phyloP scores from a whole-genome alignment of 495 filamentous ascomycete species.

The Beverwykella pulmonaria region DNA sequence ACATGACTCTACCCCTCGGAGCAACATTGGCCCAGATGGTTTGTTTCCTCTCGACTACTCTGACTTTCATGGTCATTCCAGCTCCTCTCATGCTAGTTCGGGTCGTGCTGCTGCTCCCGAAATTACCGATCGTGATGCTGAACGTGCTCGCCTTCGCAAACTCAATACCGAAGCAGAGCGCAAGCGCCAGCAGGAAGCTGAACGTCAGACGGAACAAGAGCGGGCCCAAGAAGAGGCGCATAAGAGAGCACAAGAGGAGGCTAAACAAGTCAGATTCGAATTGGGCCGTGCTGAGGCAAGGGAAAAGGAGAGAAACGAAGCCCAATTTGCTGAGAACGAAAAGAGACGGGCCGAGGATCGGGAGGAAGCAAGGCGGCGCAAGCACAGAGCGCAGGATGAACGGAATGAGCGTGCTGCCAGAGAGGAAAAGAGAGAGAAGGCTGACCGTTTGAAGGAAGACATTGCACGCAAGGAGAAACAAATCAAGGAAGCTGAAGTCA shows the following conservation, averaged over 20 bases:
- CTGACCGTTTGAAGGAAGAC: slow-evolving; percentile 5
- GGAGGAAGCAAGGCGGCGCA: slow-evolving; percentile 20
- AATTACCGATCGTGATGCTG: slow-evolving; percentile 23
- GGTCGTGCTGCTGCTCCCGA: slow-evolving; percentile 20
- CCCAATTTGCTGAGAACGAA: slow-evolving; percentile 26
- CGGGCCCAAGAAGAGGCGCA: neutral
- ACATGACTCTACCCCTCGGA: neutral
- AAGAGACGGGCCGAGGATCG: slow-evolving; percentile 30
- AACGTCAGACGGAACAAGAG: slow-evolving; percentile 7
- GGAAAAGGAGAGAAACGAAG: slow-evolving; percentile 19
- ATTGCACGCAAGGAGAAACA: neutral
- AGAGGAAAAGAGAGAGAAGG: slow-evolving; percentile 1
- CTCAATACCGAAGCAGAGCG: slow-evolving; percentile 8
- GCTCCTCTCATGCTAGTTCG: slow-evolving; percentile 23
- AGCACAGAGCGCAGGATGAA: slow-evolving; percentile 5
- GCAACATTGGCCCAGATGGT: slow-evolving; percentile 8
- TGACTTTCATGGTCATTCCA: slow-evolving; percentile 10
- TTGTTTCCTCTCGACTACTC: slow-evolving; percentile 24
- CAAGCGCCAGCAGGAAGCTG: slow-evolving; percentile 28
- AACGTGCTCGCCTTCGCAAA: slow-evolving; percentile 17
- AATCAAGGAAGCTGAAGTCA: neutral
- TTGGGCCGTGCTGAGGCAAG: slow-evolving; percentile 19
- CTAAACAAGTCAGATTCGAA: slow-evolving; percentile 23
- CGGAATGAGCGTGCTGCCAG: neutral
- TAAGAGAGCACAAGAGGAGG: slow-evolving; percentile 13